Conservation (phyloP, 306 rosid species). For the Medicago arabica region DNA sequence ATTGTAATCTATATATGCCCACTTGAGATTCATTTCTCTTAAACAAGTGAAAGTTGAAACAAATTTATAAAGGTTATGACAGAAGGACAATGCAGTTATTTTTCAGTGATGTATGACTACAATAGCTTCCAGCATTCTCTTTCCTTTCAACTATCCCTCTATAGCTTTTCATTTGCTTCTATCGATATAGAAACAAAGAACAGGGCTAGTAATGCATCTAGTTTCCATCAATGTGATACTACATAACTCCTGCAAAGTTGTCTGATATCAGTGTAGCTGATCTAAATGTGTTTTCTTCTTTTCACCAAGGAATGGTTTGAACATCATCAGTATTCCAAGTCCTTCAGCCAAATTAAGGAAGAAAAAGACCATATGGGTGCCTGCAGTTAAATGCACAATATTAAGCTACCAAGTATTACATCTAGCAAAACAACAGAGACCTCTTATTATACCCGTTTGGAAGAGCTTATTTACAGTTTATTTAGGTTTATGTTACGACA, state of each 20-base stretch:
- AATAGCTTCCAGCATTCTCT: background rate
- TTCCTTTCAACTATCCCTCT: background rate
- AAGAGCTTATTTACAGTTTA: no score
- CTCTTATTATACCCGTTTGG: no score
- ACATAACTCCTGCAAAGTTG: conserved; percentile 7
- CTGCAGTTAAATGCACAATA: conserved; percentile 38
- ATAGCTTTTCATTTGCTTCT: background rate
- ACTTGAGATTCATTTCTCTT: background rate
- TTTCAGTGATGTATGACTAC: background rate
- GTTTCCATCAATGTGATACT: background rate
- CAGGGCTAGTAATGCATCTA: background rate
- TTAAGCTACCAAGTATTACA: conserved; percentile 7
- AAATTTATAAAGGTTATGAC: no score
- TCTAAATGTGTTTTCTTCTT: conserved; percentile 22
- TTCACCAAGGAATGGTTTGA: conserved; percentile 53
- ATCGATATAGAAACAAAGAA: background rate
- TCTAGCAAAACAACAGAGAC: background rate
- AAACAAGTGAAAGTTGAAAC: no score
- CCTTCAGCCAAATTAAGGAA: conserved; percentile 45
- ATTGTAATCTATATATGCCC: background rate
- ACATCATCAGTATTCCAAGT: conserved; percentile 51
- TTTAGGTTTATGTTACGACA: background rate
- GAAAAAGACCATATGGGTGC: conserved; percentile 51
- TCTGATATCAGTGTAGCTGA: conserved; percentile 36
- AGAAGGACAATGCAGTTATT: background rate